phyloP scores from a whole-genome alignment of 345 rosid species.

The Hibiscus trionum region DNA sequence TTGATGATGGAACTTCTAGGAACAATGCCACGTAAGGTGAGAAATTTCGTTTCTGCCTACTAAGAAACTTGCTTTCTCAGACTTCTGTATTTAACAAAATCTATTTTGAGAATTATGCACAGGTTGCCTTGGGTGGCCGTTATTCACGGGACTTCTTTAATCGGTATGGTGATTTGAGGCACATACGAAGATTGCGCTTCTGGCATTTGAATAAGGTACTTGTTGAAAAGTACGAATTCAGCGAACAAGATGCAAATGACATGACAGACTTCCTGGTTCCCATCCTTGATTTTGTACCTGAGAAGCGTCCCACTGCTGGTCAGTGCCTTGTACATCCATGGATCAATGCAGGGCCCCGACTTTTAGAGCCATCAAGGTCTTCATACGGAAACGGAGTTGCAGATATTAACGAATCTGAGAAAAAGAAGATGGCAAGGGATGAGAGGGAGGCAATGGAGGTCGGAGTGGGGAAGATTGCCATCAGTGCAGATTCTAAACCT shows the following conservation, averaged over 20 bases:
- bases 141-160: slow-evolving; percentile 64
- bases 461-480: background rate
- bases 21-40: slow-evolving; percentile 84
- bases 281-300: slow-evolving; percentile 65
- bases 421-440: background rate
- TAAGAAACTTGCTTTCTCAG: background rate
- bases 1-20: slow-evolving; percentile 82
- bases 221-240: slow-evolving; percentile 41
- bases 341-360: slow-evolving; percentile 42
- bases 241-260: slow-evolving; percentile 49
- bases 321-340: slow-evolving; percentile 66
- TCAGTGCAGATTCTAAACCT: background rate
- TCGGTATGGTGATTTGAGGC: slow-evolving; percentile 65
- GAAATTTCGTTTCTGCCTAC: slow-evolving; percentile 6
- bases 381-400: background rate
- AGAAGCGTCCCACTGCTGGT: slow-evolving; percentile 61
- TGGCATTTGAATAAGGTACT: slow-evolving; percentile 69
- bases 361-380: background rate
- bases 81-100: slow-evolving; percentile 1
- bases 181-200: slow-evolving; percentile 57
- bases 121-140: slow-evolving; percentile 69
- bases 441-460: background rate
- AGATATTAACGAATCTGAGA: background rate
- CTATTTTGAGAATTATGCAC: slow-evolving; percentile 2
- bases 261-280: slow-evolving; percentile 51